These are phyloP conservation scores for Iris pallida DNA, from an alignment of 116 monocot species.

Conservation along the genomic window DNA sequence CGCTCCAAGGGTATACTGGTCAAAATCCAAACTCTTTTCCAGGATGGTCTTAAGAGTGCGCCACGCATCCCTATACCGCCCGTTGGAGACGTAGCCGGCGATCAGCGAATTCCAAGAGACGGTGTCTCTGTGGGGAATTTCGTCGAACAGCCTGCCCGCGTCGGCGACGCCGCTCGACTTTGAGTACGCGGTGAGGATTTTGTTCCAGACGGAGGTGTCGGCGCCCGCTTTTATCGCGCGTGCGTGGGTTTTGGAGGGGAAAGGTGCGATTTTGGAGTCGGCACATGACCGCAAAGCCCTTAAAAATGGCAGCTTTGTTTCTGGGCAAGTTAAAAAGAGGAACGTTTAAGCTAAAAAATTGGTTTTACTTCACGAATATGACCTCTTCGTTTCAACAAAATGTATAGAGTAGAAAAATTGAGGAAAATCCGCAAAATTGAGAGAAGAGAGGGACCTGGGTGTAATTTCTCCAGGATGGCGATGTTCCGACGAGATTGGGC, in stretches of 20 bases:
- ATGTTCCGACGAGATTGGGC: too few relatives aligned
- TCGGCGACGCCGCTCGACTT: slow-evolving; percentile 3
- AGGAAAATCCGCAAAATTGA: too few relatives aligned
- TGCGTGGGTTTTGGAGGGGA: slow-evolving; percentile 25
- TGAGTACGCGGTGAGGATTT: slow-evolving; percentile 37
- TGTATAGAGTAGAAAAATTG: too few relatives aligned
- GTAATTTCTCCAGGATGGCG: too few relatives aligned
- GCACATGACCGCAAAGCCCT: too few relatives aligned
- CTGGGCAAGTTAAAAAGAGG: too few relatives aligned
- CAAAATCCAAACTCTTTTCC: slow-evolving; percentile 4
- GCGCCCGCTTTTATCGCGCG: slow-evolving; percentile 26
- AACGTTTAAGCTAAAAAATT: too few relatives aligned
- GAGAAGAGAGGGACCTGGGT: too few relatives aligned
- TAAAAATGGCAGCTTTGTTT: too few relatives aligned
- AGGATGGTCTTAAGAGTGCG: slow-evolving; percentile 30
- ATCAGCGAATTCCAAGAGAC: slow-evolving; percentile 75
- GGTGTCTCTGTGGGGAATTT: slow-evolving; percentile 38
- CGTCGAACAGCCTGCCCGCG: slow-evolving; percentile 59
- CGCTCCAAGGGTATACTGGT: slow-evolving; percentile 6
- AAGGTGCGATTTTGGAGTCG: background rate
- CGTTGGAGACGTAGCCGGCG: slow-evolving; percentile 21
- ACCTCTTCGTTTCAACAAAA: too few relatives aligned
- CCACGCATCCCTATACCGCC: slow-evolving; percentile 12
- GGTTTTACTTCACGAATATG: too few relatives aligned
- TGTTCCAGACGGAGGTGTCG: slow-evolving; percentile 42